These are phyloP conservation scores for Yarrowia yakushimensis DNA, from an alignment of 805 yeast species.

Conservation along the genomic window DNA sequence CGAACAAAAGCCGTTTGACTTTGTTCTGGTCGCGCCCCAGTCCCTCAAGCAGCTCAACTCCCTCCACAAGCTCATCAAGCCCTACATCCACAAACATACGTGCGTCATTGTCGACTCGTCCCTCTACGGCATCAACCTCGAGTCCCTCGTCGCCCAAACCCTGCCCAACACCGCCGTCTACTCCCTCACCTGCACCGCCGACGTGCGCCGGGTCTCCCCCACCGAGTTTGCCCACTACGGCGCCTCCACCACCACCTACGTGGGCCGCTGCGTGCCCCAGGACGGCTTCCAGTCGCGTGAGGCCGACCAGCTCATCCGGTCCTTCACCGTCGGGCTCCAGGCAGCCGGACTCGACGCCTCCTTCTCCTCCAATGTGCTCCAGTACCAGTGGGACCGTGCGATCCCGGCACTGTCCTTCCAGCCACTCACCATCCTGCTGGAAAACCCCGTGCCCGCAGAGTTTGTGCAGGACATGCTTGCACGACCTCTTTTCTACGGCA, in stretches of 20 bases:
- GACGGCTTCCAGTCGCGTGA: constrained; percentile 9
- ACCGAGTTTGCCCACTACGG: constrained; percentile 22
- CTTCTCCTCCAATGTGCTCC: constrained; percentile 26
- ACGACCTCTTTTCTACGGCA: constrained; percentile 78
- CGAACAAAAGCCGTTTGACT: constrained; percentile 25
- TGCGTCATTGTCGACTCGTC: constrained; percentile 29
- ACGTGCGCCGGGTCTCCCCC: constrained; percentile 25
- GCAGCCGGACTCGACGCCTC: constrained; percentile 30
- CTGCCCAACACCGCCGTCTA: constrained; percentile 29
- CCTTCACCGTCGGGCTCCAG: constrained; percentile 28
- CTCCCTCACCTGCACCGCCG: constrained; percentile 27
- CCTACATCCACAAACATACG: constrained; percentile 28
- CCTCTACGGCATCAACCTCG: constrained; percentile 27
- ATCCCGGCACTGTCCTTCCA: constrained; percentile 74
- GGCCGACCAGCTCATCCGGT: constrained; percentile 21
- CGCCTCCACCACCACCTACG: constrained; percentile 12
- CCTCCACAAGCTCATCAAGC: constrained; percentile 25
- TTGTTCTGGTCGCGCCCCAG: constrained; percentile 24
- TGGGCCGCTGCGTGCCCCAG: constrained; percentile 23
- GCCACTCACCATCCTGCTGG: constrained; percentile 71
- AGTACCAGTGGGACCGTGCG: constrained; percentile 77
- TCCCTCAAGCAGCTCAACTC: constrained; percentile 26
- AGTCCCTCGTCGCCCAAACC: constrained; percentile 26
- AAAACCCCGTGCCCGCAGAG: constrained; percentile 58
- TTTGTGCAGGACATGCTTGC: constrained; percentile 69